These are phyloP conservation scores for Diaporthe caulivora DNA, from an alignment of 2,329 filamentous ascomycete species.

Conservation along the genomic window DNA sequence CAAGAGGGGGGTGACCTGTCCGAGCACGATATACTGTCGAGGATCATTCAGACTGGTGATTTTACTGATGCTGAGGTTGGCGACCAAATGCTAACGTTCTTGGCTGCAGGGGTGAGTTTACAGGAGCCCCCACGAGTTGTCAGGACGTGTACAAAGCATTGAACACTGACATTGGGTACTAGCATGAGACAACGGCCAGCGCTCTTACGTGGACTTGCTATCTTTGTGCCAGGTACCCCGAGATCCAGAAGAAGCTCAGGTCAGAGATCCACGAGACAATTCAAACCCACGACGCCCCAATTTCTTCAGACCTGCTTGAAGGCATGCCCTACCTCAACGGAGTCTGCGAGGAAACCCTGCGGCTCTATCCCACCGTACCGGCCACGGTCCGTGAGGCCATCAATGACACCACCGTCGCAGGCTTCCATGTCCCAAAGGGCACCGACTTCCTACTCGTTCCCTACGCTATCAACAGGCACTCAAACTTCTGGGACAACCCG, in stretches of 20 bases:
- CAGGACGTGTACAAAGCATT: background rate
- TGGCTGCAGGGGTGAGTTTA: conserved; percentile 32
- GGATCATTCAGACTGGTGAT: conserved; percentile 36
- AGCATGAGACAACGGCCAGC: conserved; percentile 35
- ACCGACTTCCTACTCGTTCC: conserved; percentile 34
- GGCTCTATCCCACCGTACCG: conserved; percentile 3
- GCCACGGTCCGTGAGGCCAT: conserved; percentile 10
- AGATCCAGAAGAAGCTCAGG: conserved; percentile 33
- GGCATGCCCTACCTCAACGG: conserved; percentile 35
- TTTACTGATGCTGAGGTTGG: conserved; percentile 33
- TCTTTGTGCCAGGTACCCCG: conserved; percentile 33
- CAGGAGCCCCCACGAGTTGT: background rate
- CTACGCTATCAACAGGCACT: conserved; percentile 54
- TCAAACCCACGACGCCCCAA: background rate
- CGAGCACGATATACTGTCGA: conserved; percentile 33
- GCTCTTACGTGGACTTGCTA: conserved; percentile 36
- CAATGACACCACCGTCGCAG: conserved; percentile 28
- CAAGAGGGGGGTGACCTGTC: conserved; percentile 28
- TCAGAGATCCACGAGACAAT: conserved; percentile 31
- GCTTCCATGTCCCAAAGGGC: conserved; percentile 30
- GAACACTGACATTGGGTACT: background rate
- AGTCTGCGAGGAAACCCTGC: conserved; percentile 34
- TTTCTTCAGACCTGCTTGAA: conserved; percentile 33
- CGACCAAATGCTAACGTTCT: conserved; percentile 36
- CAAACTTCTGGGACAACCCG: conserved; percentile 54